phyloP scores from a whole-genome alignment of 495 filamentous ascomycete species.

The Annulohypoxylon nitens region DNA sequence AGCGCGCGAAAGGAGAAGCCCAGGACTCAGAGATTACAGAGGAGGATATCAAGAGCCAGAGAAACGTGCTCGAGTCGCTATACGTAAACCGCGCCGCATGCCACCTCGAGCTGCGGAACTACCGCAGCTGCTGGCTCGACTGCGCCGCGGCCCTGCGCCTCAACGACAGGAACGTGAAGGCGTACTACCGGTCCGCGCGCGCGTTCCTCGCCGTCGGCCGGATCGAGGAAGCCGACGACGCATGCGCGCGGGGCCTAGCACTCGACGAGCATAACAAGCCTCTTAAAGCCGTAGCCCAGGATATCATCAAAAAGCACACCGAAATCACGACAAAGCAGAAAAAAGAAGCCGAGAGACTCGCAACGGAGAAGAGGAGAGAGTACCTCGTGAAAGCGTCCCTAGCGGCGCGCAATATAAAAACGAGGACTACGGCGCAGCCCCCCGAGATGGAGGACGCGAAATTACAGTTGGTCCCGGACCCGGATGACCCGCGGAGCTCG shows the following conservation, averaged over 20 bases:
- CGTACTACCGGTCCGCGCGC: constrained; percentile 83
- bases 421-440: constrained; percentile 73
- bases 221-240: constrained; percentile 80
- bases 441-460: constrained; percentile 87
- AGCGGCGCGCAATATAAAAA: constrained; percentile 77
- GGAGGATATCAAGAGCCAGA: constrained; percentile 68
- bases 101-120: constrained; percentile 80
- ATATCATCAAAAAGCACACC: constrained; percentile 64
- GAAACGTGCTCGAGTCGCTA: constrained; percentile 75
- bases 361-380: constrained; percentile 65
- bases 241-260: constrained; percentile 74
- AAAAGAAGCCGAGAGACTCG: constrained; percentile 64
- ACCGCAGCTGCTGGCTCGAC: constrained; percentile 84
- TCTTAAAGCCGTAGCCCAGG: constrained; percentile 64
- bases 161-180: constrained; percentile 85
- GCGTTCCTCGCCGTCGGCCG: constrained; percentile 82
- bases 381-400: constrained; percentile 76
- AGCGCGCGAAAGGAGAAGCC: constrained; percentile 40
- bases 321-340: constrained; percentile 53
- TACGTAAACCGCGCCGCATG: constrained; percentile 89
- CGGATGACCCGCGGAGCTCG: constrained; percentile 75
- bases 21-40: constrained; percentile 51
- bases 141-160: constrained; percentile 83
- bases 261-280: constrained; percentile 73
- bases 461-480: constrained; percentile 76